Evolutionary conservation across 441 rosid genomes (phyloP), one percentile per base, ranked within the genome.

Genomic region (Pelargonium citronellum): DNA sequence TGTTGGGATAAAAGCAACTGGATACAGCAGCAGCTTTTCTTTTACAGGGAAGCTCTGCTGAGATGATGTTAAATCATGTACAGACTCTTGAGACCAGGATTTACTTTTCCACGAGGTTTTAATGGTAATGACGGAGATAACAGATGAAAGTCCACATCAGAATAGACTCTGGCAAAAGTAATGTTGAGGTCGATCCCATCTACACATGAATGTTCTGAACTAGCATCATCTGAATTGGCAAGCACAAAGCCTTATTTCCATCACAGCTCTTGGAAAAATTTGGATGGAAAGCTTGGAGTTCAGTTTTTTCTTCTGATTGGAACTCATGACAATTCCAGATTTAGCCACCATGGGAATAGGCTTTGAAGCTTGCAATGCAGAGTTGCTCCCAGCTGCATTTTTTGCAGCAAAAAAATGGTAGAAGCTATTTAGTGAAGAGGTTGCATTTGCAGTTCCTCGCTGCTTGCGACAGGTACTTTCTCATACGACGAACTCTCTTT

Each of bases 391-490:
- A 51, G 17, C 58, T 51, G 17, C 57, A 27, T 27, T 1, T 51
- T n/a, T n/a, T 51, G 58, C 19, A 51, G 5, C 58, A 51, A n/a
- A 51, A n/a, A n/a, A 15, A n/a, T 51, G 58, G 58, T 4, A 51
- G 16, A 51, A 51, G 58, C 58, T n/a, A n/a, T 15, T n/a, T 51
- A 51, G 19, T 51, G 58, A 51, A 3, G 15, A 51, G 5, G 7
- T 51, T 3, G 58, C 58, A 73, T 77, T 70, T 82, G 88, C 71
- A 86, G 69, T 81, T 88, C 97, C 69, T 77, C 88, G 41, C 57
- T 74, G 77, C 43, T 78, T 7, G 66, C 80, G n/a, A 71, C 73
- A 24, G 89, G 80, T 53, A 94, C 88, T 75, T 83, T 90, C 81
- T 91, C 89, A 67, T 91, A 90, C 0, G 53, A 84, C 49, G 71